Conservation (phyloP, 2,329 filamentous ascomycete genomes). For the Talaromyces verruculosus region DNA sequence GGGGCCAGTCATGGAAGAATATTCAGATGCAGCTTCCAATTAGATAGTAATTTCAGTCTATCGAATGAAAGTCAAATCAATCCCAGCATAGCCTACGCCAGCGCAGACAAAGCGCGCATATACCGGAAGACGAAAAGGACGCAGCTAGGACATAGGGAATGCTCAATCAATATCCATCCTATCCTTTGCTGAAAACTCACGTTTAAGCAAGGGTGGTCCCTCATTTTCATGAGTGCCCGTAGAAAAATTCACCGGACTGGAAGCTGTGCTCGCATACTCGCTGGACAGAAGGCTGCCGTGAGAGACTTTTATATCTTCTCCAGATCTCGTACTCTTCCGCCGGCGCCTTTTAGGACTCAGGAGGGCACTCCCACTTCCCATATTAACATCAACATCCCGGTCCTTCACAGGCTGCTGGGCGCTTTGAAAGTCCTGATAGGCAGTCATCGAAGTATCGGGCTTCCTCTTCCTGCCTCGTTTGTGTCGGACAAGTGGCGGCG, state of each 20-base stretch:
- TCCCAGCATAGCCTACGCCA: background rate
- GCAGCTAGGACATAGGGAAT: background rate
- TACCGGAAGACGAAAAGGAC: background rate
- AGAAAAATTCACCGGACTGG: slow-evolving; percentile 27
- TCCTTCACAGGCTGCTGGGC: slow-evolving; percentile 1
- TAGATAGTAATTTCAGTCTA: background rate
- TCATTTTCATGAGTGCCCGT: slow-evolving; percentile 26
- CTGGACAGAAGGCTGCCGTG: slow-evolving; percentile 21
- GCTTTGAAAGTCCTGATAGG: background rate
- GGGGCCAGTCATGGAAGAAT: too few species aligned
- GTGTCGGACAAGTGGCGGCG: slow-evolving; percentile 11
- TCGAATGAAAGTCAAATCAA: background rate
- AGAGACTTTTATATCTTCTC: slow-evolving; percentile 21
- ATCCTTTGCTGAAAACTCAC: slow-evolving; percentile 26
- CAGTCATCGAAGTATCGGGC: slow-evolving; percentile 25
- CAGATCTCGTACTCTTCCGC: slow-evolving; percentile 26
- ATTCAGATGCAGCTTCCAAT: background rate
- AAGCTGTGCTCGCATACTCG: slow-evolving; percentile 26
- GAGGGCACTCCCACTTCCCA: slow-evolving; percentile 9
- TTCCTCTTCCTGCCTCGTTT: slow-evolving; percentile 40
- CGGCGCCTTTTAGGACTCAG: slow-evolving; percentile 31
- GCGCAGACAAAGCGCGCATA: background rate
- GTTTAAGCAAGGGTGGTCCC: background rate
- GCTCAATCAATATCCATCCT: slow-evolving; percentile 40
- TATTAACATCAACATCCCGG: slow-evolving; percentile 8